Evolutionary conservation across 1,284 basidiomycete genomes (phyloP), one percentile per base, ranked within the genome.

Genomic region (Cryptococcus sp.): DNA sequence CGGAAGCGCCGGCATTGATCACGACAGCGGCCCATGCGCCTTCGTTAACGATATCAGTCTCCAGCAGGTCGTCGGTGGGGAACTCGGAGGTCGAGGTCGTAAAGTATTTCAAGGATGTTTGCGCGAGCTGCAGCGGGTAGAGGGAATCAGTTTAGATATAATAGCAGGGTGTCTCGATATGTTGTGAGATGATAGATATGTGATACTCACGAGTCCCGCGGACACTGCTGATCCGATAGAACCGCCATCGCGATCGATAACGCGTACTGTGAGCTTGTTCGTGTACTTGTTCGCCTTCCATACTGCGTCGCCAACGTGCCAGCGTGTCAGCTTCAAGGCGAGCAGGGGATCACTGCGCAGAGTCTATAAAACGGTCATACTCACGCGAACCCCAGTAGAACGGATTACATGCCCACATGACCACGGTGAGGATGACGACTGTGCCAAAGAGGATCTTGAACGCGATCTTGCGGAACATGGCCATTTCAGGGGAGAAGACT

Each of bases 301-400:
- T 16, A 76, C 62, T 74, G 63, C 26, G 54, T 54, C 22, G 67
- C 58, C 17, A 69, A 66, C 46, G 63, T 20, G 20, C 44, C 43
- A 16, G 25, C 19, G 22, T 54, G 15, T 1, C 11, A 37, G 26
- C 16, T 50, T 44, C 38, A 23, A 11, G 15, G 39, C 5, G 25
- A 34, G 8, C 2, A 10, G 8, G 29, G 8, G 29, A 10, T 2
- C 8, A 34, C 8, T 10, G 29, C 10, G 26, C 4, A 34, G 13
- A 34, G 29, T n/a, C n/a, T n/a, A n/a, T n/a, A n/a, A 34, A 13
- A 34, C 13, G 29, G 5, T 4, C 29, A 41, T 16, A 72, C 58
- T 74, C 66, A 61, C 81, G 70, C 11, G 80, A 80, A 19, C 80
- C 81, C 81, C 81, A 83, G 65, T 81, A 82, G 5, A 76, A 39